A percentile compares a stretch with the other conserved stretches of the same genome.
These are phyloP conservation scores for Aureobasidium subglaciale DNA, from an alignment of 2,329 filamentous ascomycete genomes.

Conservation along the genomic window DNA sequence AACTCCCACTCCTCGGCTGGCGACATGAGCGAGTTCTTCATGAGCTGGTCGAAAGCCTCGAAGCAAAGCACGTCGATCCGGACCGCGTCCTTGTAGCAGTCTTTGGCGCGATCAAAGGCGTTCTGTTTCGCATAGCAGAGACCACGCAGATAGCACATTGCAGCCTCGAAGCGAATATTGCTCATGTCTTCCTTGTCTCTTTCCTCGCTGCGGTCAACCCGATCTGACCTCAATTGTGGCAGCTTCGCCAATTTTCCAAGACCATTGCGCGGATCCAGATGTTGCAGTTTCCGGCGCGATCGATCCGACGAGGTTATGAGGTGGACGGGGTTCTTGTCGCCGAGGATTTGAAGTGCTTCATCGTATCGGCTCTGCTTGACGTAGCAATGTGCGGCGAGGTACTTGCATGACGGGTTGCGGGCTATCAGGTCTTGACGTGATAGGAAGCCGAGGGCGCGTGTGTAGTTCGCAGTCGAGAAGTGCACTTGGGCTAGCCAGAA, in stretches of 20 bases:
- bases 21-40: conserved; percentile 88
- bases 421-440: conserved; percentile 73
- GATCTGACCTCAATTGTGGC: conserved; percentile 37
- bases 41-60: conserved; percentile 94
- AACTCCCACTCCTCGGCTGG: conserved; percentile 88
- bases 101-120: conserved; percentile 91
- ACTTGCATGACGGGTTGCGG: conserved; percentile 79
- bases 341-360: conserved; percentile 77
- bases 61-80: conserved; percentile 97
- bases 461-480: conserved; percentile 92
- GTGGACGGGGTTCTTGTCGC: conserved; percentile 89
- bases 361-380: conserved; percentile 88
- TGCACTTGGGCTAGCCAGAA: conserved; percentile 98
- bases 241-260: conserved; percentile 34
- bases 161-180: conserved; percentile 82
- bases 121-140: conserved; percentile 96
- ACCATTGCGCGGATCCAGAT: conserved; percentile 50
- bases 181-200: conserved; percentile 61
- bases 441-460: conserved; percentile 79
- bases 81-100: conserved; percentile 97
- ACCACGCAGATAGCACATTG: conserved; percentile 92
- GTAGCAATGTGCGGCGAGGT: conserved; percentile 87
- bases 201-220: conserved; percentile 53
- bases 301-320: conserved; percentile 63
- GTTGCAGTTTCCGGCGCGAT: conserved; percentile 63